These are phyloP conservation scores for Adansonia rubrostipa DNA, from an alignment of 441 rosid species.

Conservation along the genomic window DNA sequence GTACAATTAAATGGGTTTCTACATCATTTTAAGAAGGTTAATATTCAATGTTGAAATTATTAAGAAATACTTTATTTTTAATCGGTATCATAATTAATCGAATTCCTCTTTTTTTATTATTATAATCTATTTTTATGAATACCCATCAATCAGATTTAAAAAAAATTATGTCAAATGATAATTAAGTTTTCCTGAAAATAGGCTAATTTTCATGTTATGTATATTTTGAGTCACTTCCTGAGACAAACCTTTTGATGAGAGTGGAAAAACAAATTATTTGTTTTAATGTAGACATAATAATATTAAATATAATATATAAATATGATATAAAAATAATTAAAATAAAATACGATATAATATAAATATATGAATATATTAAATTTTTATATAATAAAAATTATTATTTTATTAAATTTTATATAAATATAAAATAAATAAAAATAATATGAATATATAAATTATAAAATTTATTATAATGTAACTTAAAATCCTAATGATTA, in stretches of 20 bases:
- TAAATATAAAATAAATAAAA: no score
- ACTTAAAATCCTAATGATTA: background rate
- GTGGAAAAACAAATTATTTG: background rate
- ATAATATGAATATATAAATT: no score
- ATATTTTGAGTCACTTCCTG: background rate
- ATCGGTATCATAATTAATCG: background rate
- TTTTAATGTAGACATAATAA: no score
- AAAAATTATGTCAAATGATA: background rate
- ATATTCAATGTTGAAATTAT: background rate
- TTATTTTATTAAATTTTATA: no score
- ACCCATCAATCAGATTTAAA: no score
- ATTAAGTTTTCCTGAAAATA: background rate
- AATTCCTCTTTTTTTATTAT: no score
- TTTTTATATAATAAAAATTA: no score
- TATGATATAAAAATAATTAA: no score
- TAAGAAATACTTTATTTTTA: background rate
- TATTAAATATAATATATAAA: no score
- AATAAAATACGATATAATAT: no score
- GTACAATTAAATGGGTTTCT: background rate
- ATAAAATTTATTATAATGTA: background rate
- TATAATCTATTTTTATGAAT: no score
- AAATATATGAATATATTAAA: no score
- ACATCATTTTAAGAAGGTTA: background rate
- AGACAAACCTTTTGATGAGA: background rate
- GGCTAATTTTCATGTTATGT: background rate